These are phyloP conservation scores for Tillandsia fasciculata DNA, from an alignment of 176 grass and related monocot species.

Conservation along the genomic window DNA sequence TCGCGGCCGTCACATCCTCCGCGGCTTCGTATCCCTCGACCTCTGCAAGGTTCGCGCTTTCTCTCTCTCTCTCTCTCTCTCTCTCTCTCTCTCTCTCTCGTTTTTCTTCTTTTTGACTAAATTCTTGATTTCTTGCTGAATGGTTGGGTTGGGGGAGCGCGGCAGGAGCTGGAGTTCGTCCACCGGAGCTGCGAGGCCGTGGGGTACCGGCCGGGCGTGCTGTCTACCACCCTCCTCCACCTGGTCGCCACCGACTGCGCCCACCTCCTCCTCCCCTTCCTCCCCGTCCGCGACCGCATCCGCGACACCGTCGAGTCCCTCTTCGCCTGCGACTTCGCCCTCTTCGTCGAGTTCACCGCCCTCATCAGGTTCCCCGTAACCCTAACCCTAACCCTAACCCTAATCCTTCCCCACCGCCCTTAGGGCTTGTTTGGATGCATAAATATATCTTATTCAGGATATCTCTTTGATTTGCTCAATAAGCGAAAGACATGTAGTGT, in stretches of 20 bases:
- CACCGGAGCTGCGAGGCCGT: slow-evolving; percentile 60
- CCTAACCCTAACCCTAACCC: neutral
- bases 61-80: neutral
- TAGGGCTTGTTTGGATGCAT: neutral
- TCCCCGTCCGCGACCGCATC: slow-evolving; percentile 54
- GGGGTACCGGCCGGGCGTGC: slow-evolving; percentile 63
- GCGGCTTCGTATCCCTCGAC: slow-evolving; percentile 43
- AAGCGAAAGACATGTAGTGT: too few species aligned
- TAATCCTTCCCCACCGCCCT: neutral
- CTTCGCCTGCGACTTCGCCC: slow-evolving; percentile 71
- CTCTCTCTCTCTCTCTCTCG: neutral
- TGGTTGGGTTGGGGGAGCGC: neutral
- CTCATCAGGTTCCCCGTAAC: slow-evolving; percentile 48
- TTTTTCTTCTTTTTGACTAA: neutral
- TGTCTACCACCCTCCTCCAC: slow-evolving; percentile 73
- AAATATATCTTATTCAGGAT: neutral
- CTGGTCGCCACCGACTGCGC: slow-evolving; percentile 57
- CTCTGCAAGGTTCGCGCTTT: slow-evolving; percentile 55
- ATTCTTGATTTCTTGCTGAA: slow-evolving; percentile 5
- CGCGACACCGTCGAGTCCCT: slow-evolving; percentile 61
- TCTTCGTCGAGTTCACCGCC: slow-evolving; percentile 89
- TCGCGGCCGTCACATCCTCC: slow-evolving; percentile 40
- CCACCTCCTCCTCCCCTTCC: slow-evolving; percentile 75
- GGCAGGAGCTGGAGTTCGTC: slow-evolving; percentile 83
- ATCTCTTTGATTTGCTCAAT: too few species aligned